Evolutionary conservation across 176 grass and related monocot species (phyloP), one percentile per base, ranked within the genome.

Genomic region (Oryza glaberrima): DNA sequence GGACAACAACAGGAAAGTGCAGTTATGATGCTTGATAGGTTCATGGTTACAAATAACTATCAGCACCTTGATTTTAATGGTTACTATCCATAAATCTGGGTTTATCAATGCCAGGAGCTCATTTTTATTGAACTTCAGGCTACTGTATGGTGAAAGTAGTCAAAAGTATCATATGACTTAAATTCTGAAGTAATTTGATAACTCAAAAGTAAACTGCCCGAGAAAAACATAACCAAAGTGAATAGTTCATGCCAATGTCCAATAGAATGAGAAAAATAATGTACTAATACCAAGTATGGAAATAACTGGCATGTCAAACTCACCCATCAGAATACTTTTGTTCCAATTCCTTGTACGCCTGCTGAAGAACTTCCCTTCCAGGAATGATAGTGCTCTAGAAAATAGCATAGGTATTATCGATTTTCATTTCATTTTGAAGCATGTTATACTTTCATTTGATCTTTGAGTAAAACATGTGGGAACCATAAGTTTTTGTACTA

Each of bases 291-390:
- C 22, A 86, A 72, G 66, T 77, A 67, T 67, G 44, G 12, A 48
- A 28, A 35, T 12, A 46, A 28, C 8, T 60, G 36, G 11, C 67
- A 73, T 56, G 36, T 60, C 25, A 72, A 81, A 82, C 88, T 90
- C 84, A 98, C 96, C 89, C 93, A 72, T 94, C 93, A 70, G 82
- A 87, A 86, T 98, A 94, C 83, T 87, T 94, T 88, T 95, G 86
- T 73, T 94, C 93, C 85, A 98, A 77, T 67, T 90, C 83, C 83
- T 92, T 95, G 89, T 95, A 95, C 0, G 83, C 89, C 77, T 94
- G 65, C 46, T 85, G 84, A 81, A 95, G 90, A 76, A 89, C 91
- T 52, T 90, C 88, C 83, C 91, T 98, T 84, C 89, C 83, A 72
- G 85, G 36, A 60, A 98, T 80, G 58, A 94, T 85, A 88, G 89